phyloP scores from a whole-genome alignment of 2,329 filamentous ascomycete genomes.

The Juglanconis juglandina region DNA sequence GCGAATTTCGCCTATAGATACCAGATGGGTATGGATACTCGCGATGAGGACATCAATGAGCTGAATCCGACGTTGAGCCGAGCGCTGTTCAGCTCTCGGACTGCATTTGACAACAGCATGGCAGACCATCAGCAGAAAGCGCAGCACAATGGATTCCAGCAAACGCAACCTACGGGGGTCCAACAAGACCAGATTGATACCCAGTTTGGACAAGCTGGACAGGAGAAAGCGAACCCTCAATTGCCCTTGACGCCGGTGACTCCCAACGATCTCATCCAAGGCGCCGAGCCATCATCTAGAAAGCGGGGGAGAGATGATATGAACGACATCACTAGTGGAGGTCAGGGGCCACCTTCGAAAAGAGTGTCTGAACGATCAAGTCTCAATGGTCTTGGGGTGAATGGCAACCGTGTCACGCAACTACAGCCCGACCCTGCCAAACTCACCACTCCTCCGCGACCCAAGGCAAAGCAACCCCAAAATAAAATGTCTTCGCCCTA shows the following conservation, averaged over 20 bases:
- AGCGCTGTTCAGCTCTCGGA: background rate
- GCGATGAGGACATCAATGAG: background rate
- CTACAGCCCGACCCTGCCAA: background rate
- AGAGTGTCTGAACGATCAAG: background rate
- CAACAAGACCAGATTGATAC: background rate
- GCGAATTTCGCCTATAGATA: background rate
- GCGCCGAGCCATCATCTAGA: background rate
- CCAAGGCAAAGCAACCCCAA: too few relatives aligned
- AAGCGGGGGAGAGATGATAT: conserved; percentile 9
- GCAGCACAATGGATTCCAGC: background rate
- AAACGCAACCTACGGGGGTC: background rate
- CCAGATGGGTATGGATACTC: background rate
- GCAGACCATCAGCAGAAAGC: background rate
- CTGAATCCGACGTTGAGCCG: background rate
- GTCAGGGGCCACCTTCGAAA: background rate
- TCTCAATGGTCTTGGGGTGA: too few relatives aligned
- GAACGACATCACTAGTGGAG: background rate
- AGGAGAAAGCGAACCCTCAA: background rate
- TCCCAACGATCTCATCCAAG: background rate
- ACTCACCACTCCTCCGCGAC: too few relatives aligned
- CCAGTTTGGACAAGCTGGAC: background rate
- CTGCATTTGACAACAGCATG: background rate
- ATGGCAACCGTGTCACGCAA: too few relatives aligned
- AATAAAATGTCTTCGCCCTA: too few relatives aligned
- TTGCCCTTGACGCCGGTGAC: background rate